Conservation (phyloP, 2,329 filamentous ascomycete species). For the Penicillium brevicompactum region DNA sequence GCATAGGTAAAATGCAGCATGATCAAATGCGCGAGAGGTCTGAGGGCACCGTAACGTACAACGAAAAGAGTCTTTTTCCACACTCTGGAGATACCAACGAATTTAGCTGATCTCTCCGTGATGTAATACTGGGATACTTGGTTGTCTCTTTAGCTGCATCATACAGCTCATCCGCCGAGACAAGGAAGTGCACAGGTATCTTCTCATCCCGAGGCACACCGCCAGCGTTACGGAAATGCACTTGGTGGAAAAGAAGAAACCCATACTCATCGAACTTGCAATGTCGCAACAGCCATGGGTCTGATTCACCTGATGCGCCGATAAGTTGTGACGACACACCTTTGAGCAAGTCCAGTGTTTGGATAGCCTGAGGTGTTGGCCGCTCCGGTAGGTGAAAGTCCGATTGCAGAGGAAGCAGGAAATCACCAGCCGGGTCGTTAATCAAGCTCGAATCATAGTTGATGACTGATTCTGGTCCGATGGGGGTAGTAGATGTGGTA, state of each 20-base stretch:
- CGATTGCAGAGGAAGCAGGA: not conserved
- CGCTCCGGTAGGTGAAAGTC: constrained; percentile 6
- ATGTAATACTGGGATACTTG: not conserved
- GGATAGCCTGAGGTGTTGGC: constrained; percentile 15
- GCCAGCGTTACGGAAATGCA: constrained; percentile 34
- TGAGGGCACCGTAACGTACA: not conserved
- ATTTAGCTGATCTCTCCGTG: constrained; percentile 6
- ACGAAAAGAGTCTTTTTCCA: not conserved
- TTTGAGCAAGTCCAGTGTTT: constrained; percentile 26
- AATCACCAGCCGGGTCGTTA: not conserved
- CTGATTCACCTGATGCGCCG: constrained; percentile 32
- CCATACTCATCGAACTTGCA: constrained; percentile 33
- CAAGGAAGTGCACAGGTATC: constrained; percentile 30
- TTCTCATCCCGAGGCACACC: constrained; percentile 29
- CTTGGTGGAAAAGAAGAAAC: constrained; percentile 26
- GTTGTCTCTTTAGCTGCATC: constrained; percentile 11
- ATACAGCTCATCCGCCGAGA: constrained; percentile 15
- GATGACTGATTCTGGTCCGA: not conserved
- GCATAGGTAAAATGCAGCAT: not conserved
- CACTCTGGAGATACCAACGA: not conserved
- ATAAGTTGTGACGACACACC: constrained; percentile 28
- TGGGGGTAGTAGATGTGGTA: not conserved
- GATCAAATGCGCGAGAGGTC: not conserved
- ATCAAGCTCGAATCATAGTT: not conserved
- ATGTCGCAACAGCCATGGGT: constrained; percentile 37